Evolutionary conservation across 2,329 filamentous ascomycete genomes (phyloP), one percentile per base, ranked within the genome.

Genomic region (Arachnomyces sp.): DNA sequence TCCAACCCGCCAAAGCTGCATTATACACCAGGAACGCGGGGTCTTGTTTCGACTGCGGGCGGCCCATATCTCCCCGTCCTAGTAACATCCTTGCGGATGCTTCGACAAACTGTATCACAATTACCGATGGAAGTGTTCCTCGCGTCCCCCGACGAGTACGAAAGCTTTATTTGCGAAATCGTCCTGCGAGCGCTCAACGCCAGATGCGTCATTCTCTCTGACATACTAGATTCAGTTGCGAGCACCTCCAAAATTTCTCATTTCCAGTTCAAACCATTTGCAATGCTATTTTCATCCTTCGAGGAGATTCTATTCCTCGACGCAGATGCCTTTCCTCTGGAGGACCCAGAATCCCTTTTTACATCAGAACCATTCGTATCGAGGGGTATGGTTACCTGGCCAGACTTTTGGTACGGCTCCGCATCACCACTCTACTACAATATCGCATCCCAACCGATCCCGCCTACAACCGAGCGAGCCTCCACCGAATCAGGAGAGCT

Each of bases 261-360:
- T 29, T 73, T 67, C 49, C 70, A 72, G 45, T 62, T 68, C 49
- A 73, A 73, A 47, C 55, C 60, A 1, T 63, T 73, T 28, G 64
- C 68, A 1, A 65, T 73, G 50, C 54, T 73, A 4, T 69, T 72
- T 48, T 71, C 67, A 6, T 67, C 66, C 0, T 74, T 73, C 39
- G 63, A 70, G 43, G 58, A 70, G 17, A 59, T 72, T 7, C 56
- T 73, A 4, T 72, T 70, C 48, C 53, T 73, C 12, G 70, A 73
- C 40, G 67, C 66, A 2, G 70, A 72, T 36, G 60, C 61, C 31
- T 67, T 72, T 29, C 64, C 69, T 1, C 41, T 72, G 2, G 49
- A 58, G 4, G 54, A 63, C 15, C 69, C 70, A 0, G 62, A 66
- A 9, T 33, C 47, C 3, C 50, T 72, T 1, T 70, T 74, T 48